A percentile compares a stretch with the other conserved stretches of the same genome.
Conservation (phyloP, 2,329 filamentous ascomycete species). For the Ascochyta lentis region DNA sequence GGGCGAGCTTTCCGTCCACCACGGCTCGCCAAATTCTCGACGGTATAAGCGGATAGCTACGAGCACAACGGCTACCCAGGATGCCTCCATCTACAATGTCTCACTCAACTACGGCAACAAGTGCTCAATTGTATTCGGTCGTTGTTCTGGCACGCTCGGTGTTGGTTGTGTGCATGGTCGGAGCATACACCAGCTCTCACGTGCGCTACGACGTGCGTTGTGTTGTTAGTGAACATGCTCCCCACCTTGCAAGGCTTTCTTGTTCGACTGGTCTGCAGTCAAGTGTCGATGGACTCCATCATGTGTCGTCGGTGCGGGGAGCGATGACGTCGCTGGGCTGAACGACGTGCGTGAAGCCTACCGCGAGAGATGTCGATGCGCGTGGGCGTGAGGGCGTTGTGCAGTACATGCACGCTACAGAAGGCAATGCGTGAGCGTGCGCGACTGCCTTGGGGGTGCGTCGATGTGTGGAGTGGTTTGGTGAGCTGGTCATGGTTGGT, state of each 20-base stretch:
- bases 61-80: too few species aligned
- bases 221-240: neutral
- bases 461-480: conserved; percentile 12
- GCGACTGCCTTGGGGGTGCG: conserved; percentile 19
- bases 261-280: neutral
- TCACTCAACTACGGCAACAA: too few species aligned
- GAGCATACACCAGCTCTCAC: conserved; percentile 8
- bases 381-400: conserved; percentile 1
- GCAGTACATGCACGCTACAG: neutral
- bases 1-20: too few species aligned
- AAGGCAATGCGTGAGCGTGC: conserved; percentile 13
- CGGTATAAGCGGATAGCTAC: too few species aligned
- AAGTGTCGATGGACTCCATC: neutral
- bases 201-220: conserved; percentile 2
- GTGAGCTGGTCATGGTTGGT: conserved; percentile 17
- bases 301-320: conserved; percentile 9
- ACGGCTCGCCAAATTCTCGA: too few species aligned
- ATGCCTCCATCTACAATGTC: neutral
- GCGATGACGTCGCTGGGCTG: conserved; percentile 39
- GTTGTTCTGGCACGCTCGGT: conserved; percentile 2
- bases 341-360: conserved; percentile 8
- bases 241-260: neutral
- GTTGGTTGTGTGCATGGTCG: conserved; percentile 4
- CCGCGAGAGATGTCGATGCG: conserved; percentile 10
- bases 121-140: neutral